phyloP scores from a whole-genome alignment of 1,284 basidiomycete species.

The Abortiporus biennis region DNA sequence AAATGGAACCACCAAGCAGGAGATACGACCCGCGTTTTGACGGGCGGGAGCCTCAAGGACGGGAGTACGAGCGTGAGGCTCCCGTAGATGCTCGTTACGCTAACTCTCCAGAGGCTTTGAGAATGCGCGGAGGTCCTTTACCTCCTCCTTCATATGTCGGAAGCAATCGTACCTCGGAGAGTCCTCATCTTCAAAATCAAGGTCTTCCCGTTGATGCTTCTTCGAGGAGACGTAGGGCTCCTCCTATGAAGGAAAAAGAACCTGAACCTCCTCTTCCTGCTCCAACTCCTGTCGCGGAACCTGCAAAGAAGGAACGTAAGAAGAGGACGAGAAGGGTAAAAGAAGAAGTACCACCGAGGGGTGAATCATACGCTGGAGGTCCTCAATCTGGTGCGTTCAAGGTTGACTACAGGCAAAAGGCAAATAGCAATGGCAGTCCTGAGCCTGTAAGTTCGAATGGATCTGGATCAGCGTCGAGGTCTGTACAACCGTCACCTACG shows the following conservation, averaged over 20 bases:
- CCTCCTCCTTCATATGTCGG: conserved; percentile 20
- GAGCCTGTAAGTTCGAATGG: conserved; percentile 57
- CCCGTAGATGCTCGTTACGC: conserved; percentile 23
- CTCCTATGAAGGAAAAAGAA: conserved; percentile 33
- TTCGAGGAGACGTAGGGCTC: conserved; percentile 26
- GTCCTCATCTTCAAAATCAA: conserved; percentile 30
- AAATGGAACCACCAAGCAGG: conserved; percentile 17
- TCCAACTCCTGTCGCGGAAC: conserved; percentile 13
- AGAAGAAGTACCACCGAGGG: conserved; percentile 27
- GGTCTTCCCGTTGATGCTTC: conserved; percentile 26
- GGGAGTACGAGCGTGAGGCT: conserved; percentile 20
- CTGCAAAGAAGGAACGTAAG: conserved; percentile 38
- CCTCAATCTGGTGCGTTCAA: conserved; percentile 33
- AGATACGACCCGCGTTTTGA: conserved; percentile 32
- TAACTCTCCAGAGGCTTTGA: conserved; percentile 25
- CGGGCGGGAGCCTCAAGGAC: conserved; percentile 16
- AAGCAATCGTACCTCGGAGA: conserved; percentile 31
- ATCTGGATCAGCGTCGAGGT: conserved; percentile 45
- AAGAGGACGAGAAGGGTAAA: conserved; percentile 30
- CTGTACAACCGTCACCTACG: conserved; percentile 62
- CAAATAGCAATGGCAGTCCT: conserved; percentile 34
- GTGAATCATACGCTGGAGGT: conserved; percentile 10
- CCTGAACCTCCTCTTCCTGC: conserved; percentile 28
- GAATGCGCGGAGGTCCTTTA: conserved; percentile 19
- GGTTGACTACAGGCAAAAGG: conserved; percentile 28